These are phyloP conservation scores for Puya raimondii DNA, from an alignment of 176 grass and related monocot genomes.

Conservation along the genomic window DNA sequence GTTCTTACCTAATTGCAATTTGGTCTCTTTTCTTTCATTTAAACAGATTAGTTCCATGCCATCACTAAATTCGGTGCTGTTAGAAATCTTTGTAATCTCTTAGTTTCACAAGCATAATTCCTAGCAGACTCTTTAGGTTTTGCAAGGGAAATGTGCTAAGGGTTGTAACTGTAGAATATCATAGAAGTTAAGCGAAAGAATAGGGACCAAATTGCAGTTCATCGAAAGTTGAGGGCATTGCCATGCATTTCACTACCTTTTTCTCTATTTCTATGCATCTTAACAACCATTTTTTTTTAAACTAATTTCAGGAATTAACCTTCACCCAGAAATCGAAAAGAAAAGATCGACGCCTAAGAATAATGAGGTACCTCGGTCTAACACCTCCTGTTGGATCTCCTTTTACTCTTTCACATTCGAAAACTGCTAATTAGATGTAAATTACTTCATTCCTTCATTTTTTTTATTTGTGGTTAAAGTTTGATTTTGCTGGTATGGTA, in stretches of 20 bases:
- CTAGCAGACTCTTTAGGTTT: too few relatives aligned
- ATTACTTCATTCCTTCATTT: constrained; percentile 3
- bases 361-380: constrained; percentile 41
- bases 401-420: constrained; percentile 20
- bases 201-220: too few relatives aligned
- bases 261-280: neutral
- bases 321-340: constrained; percentile 16
- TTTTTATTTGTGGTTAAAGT: neutral
- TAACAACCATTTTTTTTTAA: neutral
- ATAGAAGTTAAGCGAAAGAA: too few relatives aligned
- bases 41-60: too few relatives aligned
- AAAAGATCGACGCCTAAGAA: constrained; percentile 28
- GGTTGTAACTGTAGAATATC: too few relatives aligned
- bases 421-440: constrained; percentile 8
- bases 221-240: too few relatives aligned
- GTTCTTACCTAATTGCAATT: neutral
- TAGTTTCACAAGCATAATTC: too few relatives aligned
- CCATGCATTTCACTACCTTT: too few relatives aligned
- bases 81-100: too few relatives aligned
- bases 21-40: neutral
- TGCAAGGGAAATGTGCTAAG: too few relatives aligned
- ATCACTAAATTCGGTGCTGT: too few relatives aligned
- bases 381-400: constrained; percentile 39
- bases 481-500: neutral
- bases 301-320: constrained; percentile 24